Percentiles rank a stretch among this genome's conserved stretches.
These are phyloP conservation scores for Saccharomycopsis babjevae DNA, from an alignment of 805 yeast species.

Conservation along the genomic window DNA sequence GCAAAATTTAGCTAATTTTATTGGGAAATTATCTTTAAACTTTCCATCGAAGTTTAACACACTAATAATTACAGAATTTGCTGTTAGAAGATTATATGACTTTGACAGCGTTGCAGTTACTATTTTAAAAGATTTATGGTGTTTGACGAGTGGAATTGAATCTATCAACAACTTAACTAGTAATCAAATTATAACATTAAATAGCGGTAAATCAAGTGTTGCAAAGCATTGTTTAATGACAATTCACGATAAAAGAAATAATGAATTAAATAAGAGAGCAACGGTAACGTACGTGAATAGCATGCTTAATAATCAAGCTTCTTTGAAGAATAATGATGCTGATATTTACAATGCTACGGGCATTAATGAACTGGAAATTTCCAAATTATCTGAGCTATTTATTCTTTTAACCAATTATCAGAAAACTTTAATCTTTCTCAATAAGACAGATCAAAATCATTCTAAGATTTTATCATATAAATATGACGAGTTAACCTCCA, in stretches of 20 bases:
- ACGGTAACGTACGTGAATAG: conserved; percentile 41
- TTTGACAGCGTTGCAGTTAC: conserved; percentile 52
- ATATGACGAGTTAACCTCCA: conserved; percentile 59
- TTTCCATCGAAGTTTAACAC: conserved; percentile 47
- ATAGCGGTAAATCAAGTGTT: conserved; percentile 47
- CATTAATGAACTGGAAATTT: background rate
- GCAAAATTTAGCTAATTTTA: conserved; percentile 68
- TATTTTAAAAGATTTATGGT: conserved; percentile 55
- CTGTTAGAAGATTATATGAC: conserved; percentile 52
- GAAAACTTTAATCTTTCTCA: conserved; percentile 28
- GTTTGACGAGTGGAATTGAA: conserved; percentile 72
- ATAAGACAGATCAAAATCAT: conserved; percentile 31
- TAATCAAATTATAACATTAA: conserved; percentile 53
- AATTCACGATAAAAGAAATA: conserved; percentile 30
- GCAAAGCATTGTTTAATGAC: conserved; percentile 44
- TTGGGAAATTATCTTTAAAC: conserved; percentile 57
- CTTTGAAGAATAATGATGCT: background rate
- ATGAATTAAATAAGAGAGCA: conserved; percentile 22
- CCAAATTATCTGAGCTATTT: conserved; percentile 40
- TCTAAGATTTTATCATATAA: conserved; percentile 63
- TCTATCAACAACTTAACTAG: conserved; percentile 56
- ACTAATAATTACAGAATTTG: conserved; percentile 47
- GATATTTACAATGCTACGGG: background rate
- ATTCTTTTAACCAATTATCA: conserved; percentile 46
- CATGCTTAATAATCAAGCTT: conserved; percentile 6